phyloP scores from a whole-genome alignment of 192 early-diverging fungal species.

The Backusella mclennaniae region DNA sequence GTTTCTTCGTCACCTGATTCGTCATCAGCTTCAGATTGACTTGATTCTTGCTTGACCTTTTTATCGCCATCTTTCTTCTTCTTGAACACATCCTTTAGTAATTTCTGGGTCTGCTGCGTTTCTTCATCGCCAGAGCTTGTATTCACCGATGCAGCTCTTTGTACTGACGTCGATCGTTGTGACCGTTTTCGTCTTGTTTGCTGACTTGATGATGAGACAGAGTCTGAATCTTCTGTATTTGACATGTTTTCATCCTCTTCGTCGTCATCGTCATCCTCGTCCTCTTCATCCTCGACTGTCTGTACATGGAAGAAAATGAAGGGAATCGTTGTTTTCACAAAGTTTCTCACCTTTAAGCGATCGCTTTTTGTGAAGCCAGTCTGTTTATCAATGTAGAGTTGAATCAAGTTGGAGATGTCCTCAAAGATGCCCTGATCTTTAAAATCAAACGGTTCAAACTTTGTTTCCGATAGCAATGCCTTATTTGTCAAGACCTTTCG shows the following conservation, averaged over 20 bases:
- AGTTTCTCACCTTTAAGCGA: slow-evolving; percentile 69
- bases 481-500: slow-evolving; percentile 76
- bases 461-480: slow-evolving; percentile 71
- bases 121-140: slow-evolving; percentile 4
- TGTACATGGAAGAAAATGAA: slow-evolving; percentile 55
- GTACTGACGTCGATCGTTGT: neutral
- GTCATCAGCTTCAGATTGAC: neutral
- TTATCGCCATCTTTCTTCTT: neutral
- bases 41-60: slow-evolving; percentile 1
- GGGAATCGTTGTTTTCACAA: slow-evolving; percentile 70
- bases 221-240: slow-evolving; percentile 44
- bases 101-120: neutral
- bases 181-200: slow-evolving; percentile 17
- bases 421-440: slow-evolving; percentile 69
- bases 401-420: slow-evolving; percentile 72
- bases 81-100: slow-evolving; percentile 15
- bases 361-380: slow-evolving; percentile 51
- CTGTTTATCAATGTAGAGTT: slow-evolving; percentile 63
- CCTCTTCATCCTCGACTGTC: slow-evolving; percentile 31
- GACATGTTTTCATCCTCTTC: slow-evolving; percentile 36
- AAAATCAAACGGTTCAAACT: slow-evolving; percentile 78
- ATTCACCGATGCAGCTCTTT: neutral
- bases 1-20: slow-evolving; percentile 13
- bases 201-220: slow-evolving; percentile 14
- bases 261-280: slow-evolving; percentile 46